phyloP scores from a whole-genome alignment of 306 rosid genomes.

The Rosa lucieae region DNA sequence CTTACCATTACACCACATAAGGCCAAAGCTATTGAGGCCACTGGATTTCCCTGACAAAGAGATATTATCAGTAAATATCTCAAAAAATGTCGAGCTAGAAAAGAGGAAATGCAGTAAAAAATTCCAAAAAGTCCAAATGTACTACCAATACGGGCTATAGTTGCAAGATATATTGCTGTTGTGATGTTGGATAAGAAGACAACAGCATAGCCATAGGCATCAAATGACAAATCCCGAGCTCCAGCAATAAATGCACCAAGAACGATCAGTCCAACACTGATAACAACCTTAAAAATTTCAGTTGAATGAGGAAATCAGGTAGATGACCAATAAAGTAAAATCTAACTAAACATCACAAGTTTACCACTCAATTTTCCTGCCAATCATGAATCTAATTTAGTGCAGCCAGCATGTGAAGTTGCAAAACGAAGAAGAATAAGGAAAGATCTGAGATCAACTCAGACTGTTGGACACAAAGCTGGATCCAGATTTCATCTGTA shows the following conservation, averaged over 20 bases:
- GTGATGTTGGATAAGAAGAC: slow-evolving; percentile 86
- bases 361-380: not conserved
- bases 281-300: slow-evolving; percentile 73
- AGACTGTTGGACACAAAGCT: not conserved
- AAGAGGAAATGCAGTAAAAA: slow-evolving; percentile 21
- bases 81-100: slow-evolving; percentile 27
- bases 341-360: not conserved
- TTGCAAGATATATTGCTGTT: slow-evolving; percentile 95
- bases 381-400: not conserved
- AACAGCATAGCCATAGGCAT: slow-evolving; percentile 75
- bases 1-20: slow-evolving; percentile 99
- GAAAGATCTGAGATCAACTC: not conserved
- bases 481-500: not conserved
- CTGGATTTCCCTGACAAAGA: slow-evolving; percentile 80
- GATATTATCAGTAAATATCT: slow-evolving; percentile 15
- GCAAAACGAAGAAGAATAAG: not conserved
- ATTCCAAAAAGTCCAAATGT: slow-evolving; percentile 22
- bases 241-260: slow-evolving; percentile 95
- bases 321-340: slow-evolving; percentile 36
- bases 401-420: not conserved
- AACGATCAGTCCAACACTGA: slow-evolving; percentile 92
- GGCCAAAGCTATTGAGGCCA: slow-evolving; percentile 98
- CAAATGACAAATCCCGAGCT: slow-evolving; percentile 89
- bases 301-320: slow-evolving; percentile 67
- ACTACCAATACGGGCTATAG: slow-evolving; percentile 85